Evolutionary conservation across 2,329 filamentous ascomycete species (phyloP).

Genomic region (Hawksworthiomyces lignivorus): DNA sequence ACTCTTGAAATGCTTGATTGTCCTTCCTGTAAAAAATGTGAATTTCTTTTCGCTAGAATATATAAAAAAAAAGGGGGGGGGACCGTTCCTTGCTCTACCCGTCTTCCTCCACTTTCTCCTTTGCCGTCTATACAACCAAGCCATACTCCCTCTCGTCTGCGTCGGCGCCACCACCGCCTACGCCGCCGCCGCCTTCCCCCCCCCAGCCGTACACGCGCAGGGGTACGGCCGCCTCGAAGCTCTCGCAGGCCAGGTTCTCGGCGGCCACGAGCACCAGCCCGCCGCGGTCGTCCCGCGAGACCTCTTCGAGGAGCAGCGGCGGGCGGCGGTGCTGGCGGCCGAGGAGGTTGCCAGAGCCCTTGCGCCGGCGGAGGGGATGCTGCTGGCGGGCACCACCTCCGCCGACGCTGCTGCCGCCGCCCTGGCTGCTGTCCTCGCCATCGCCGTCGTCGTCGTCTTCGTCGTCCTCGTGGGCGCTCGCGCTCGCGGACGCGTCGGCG

Average conservation of each 20-base stretch:
- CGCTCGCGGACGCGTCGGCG: slow-evolving; percentile 15
- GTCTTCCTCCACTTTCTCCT: too few species aligned
- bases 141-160: too few species aligned
- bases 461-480: slow-evolving; percentile 14
- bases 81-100: too few species aligned
- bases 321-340: not conserved
- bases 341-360: not conserved
- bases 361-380: slow-evolving; percentile 3
- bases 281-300: slow-evolving; percentile 71
- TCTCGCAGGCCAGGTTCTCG: slow-evolving; percentile 74
- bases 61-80: too few species aligned
- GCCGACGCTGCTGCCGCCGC: not conserved
- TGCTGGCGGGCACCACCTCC: not conserved
- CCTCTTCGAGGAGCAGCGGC: slow-evolving; percentile 62
- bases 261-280: slow-evolving; percentile 65
- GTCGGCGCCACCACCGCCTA: not conserved
- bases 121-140: too few species aligned
- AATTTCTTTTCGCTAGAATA: too few species aligned
- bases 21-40: too few species aligned
- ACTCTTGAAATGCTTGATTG: too few species aligned
- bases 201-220: slow-evolving; percentile 69
- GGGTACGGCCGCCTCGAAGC: slow-evolving; percentile 82
- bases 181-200: slow-evolving; percentile 18
- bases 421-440: not conserved
- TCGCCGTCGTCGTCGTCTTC: not conserved